Conservation (phyloP, 225 moss, liverwort and hornwort genomes). For the Rhytidiadelphus loreus region DNA sequence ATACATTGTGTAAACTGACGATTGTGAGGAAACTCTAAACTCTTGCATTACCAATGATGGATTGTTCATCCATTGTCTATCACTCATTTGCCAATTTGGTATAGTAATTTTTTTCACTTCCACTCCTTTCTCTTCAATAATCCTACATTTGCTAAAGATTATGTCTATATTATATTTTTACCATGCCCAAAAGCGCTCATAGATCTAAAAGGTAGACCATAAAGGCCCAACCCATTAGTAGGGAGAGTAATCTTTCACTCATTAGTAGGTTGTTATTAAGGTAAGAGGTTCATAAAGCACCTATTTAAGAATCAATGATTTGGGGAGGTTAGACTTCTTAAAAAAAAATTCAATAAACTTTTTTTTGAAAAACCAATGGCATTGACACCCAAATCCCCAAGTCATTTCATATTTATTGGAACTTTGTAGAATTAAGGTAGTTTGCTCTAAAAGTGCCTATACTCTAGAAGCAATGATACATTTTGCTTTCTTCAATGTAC, state of each 20-base stretch:
- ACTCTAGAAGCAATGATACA: too few relatives aligned
- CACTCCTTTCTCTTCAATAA: rapidly evolving
- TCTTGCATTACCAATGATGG: rapidly evolving
- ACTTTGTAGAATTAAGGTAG: rapidly evolving
- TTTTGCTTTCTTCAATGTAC: too few relatives aligned
- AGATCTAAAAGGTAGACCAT: rapidly evolving
- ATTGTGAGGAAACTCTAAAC: background rate
- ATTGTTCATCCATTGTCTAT: background rate
- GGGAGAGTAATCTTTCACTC: background rate
- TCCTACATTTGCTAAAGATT: background rate
- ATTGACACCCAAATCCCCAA: background rate
- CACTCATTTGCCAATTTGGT: background rate
- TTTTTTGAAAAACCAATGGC: background rate
- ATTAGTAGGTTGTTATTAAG: background rate
- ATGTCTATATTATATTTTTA: too few relatives aligned
- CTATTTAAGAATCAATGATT: background rate
- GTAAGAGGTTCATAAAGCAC: background rate
- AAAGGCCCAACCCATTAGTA: background rate
- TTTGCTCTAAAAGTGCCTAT: too few relatives aligned
- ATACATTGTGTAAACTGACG: background rate
- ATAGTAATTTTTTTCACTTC: background rate
- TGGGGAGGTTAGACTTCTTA: background rate
- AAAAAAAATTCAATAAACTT: background rate
- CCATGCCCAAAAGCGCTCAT: rapidly evolving
- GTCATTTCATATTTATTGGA: background rate